phyloP scores from a whole-genome alignment of 805 yeast genomes.

The Lipomyces mesembrius region DNA sequence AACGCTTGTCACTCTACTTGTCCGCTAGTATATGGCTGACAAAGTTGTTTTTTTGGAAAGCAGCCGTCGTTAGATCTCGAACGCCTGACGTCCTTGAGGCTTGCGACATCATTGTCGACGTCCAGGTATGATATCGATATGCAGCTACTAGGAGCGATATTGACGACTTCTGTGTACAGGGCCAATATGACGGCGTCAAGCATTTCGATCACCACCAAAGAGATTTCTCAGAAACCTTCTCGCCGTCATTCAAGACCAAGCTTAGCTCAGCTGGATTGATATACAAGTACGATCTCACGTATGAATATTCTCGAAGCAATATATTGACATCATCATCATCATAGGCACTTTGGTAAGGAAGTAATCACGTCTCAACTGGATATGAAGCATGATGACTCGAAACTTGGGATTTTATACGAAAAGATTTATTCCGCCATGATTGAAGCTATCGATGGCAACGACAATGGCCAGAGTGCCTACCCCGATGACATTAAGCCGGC shows the following conservation, averaged over 20 bases:
- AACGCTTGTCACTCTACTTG: neutral
- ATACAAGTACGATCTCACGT: constrained; percentile 54
- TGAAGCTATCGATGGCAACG: constrained; percentile 94
- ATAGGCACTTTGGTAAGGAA: constrained; percentile 49
- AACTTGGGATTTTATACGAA: constrained; percentile 67
- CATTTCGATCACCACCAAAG: constrained; percentile 97
- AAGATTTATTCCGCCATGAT: constrained; percentile 85
- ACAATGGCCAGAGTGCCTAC: constrained; percentile 84
- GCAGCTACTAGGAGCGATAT: neutral
- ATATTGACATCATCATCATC: constrained; percentile 19
- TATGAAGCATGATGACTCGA: constrained; percentile 46
- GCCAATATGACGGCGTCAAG: constrained; percentile 82
- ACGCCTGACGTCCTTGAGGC: constrained; percentile 79
- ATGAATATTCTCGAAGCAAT: no score
- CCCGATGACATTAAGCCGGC: constrained; percentile 60
- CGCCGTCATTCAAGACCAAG: constrained; percentile 65
- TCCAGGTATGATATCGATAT: constrained; percentile 50
- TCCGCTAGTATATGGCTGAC: neutral
- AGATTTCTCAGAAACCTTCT: constrained; percentile 79
- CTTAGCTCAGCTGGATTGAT: constrained; percentile 92
- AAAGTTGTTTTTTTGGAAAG: neutral
- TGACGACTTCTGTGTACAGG: constrained; percentile 46
- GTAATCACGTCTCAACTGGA: constrained; percentile 54
- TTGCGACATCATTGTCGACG: constrained; percentile 93
- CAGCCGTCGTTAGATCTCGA: constrained; percentile 76